Conservation (phyloP, 352 stramenopile species). For the Peronosclerospora sorghi region DNA sequence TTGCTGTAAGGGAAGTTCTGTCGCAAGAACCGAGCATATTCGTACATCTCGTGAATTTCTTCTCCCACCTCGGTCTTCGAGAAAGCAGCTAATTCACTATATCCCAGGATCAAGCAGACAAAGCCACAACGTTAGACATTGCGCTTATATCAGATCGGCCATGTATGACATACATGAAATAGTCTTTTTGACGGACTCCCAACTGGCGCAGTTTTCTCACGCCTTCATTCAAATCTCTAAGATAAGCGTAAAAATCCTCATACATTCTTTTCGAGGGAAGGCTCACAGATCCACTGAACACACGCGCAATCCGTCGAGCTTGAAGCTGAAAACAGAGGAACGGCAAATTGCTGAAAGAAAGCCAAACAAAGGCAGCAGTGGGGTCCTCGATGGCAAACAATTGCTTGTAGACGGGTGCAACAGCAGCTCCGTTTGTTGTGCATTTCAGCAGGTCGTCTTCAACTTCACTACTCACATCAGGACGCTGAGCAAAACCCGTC, state of each 20-base stretch:
- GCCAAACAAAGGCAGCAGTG: conserved; percentile 53
- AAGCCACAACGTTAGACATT: conserved; percentile 1
- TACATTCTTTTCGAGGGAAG: conserved; percentile 69
- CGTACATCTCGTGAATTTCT: conserved; percentile 54
- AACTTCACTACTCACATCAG: conserved; percentile 15
- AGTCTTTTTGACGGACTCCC: conserved; percentile 31
- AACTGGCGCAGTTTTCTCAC: conserved; percentile 64
- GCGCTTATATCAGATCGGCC: neutral
- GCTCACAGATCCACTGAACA: conserved; percentile 28
- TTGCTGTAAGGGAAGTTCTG: conserved; percentile 52
- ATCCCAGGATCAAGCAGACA: neutral
- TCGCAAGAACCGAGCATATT: conserved; percentile 44
- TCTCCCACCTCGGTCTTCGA: conserved; percentile 30
- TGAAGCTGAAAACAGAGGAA: conserved; percentile 78
- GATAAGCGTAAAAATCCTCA: conserved; percentile 36
- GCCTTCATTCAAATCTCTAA: conserved; percentile 27
- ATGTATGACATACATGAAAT: conserved; percentile 31
- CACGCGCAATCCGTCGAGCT: conserved; percentile 46
- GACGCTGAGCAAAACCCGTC: conserved; percentile 9
- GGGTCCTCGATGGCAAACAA: conserved; percentile 70
- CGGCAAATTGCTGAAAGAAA: conserved; percentile 69
- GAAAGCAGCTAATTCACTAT: conserved; percentile 27
- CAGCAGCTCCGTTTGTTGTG: conserved; percentile 19
- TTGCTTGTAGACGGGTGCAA: conserved; percentile 69
- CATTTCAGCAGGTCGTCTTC: conserved; percentile 23